Evolutionary conservation across 1,139 yeast species (phyloP), one percentile per base, ranked within the genome.

Genomic region (Candida neerlandica): DNA sequence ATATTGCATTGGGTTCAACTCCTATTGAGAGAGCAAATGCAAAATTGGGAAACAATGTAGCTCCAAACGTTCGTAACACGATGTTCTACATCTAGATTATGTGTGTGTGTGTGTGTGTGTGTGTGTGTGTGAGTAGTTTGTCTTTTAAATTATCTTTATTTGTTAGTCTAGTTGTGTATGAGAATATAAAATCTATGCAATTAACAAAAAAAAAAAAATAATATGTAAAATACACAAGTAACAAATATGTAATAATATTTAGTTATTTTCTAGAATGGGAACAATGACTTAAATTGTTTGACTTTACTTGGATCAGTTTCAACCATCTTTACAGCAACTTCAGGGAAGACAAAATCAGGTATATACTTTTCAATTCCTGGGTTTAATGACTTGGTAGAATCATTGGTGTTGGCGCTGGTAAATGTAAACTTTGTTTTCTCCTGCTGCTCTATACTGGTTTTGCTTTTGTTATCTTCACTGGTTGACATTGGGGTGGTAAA

Each of bases 341-440:
- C 63, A 1, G 78, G 78, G 41, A 75, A 69, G 29, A 51, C 51
- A 48, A 66, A 66, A 14, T 46, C 40, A 12, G 21, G n/a, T 16
- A 16, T 3, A 16, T 30, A 15, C 14, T 21, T 15, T 46, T 47
- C 65, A 48, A 47, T 39, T 44, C 47, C 40, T 47, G 35, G 53
- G 19, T 48, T 52, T 15, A 29, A 55, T 55, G 18, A 52, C 55
- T 62, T 63, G 34, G 59, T 59, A 32, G 38, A 21, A 40, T 16
- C 41, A 5, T 21, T 23, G 26, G 15, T 7, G 11, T n/a, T 21
- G 23, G 23, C 19, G 26, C 12, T 35, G 12, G 29, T 3, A n/a
- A 37, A 37, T n/a, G 41, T 12, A 21, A 37, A 21, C 6, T n/a
- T 37, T 21, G 41, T n/a, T 6, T 21, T 37, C 29, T 10, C 21